Conservation (phyloP, 129 eudicot species). For the Pittosporum tobira region DNA sequence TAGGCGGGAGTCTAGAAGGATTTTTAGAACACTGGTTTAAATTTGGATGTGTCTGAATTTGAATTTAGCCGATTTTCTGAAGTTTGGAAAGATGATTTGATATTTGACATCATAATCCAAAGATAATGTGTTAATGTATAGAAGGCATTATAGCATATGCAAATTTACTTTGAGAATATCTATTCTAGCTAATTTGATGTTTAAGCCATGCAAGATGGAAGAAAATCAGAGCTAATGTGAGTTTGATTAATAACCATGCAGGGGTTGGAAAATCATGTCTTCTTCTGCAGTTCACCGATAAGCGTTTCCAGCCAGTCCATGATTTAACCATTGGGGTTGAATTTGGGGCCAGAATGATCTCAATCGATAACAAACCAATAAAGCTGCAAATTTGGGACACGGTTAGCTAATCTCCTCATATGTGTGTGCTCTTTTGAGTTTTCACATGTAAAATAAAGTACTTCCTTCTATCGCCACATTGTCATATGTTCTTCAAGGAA, state of each 20-base stretch:
- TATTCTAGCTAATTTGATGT: too few species aligned
- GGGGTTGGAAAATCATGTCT: constrained; percentile 80
- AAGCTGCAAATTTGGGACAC: constrained; percentile 88
- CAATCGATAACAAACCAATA: constrained; percentile 78
- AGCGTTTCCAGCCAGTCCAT: constrained; percentile 93
- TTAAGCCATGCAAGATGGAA: not conserved
- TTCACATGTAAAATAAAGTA: not conserved
- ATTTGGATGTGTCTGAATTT: too few species aligned
- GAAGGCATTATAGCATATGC: too few species aligned
- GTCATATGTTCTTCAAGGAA: not conserved
- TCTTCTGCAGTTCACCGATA: constrained; percentile 93
- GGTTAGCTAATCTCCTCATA: constrained; percentile 20
- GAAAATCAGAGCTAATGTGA: not conserved
- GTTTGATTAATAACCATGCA: constrained; percentile 10
- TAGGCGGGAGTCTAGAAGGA: too few species aligned
- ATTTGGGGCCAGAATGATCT: constrained; percentile 94
- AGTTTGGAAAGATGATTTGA: too few species aligned
- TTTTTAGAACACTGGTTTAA: too few species aligned
- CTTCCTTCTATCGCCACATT: not conserved
- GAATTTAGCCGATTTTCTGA: too few species aligned
- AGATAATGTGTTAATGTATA: too few species aligned
- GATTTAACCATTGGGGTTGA: constrained; percentile 94
- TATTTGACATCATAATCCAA: too few species aligned
- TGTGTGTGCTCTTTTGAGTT: not conserved
- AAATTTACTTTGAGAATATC: too few species aligned